Conservation (phyloP, 1,284 basidiomycete species). For the Fomitiporia mediterranea region DNA sequence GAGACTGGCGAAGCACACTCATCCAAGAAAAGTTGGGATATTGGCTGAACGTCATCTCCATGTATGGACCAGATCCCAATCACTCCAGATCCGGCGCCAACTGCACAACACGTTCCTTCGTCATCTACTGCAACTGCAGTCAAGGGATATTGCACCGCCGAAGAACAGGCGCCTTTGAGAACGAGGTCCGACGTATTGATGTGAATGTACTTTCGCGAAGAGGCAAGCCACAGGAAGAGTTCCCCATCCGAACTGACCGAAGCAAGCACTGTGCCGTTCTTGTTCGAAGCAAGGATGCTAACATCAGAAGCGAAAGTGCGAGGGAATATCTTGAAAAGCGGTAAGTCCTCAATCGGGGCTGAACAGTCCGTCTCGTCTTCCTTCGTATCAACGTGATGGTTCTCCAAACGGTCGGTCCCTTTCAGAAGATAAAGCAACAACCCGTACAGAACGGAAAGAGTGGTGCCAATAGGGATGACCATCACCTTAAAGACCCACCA, state of each 20-base stretch:
- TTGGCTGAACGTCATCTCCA: constrained; percentile 34
- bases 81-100: constrained; percentile 58
- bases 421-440: constrained; percentile 88
- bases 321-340: constrained; percentile 68
- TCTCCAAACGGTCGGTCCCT: constrained; percentile 86
- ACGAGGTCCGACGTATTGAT: constrained; percentile 51
- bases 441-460: constrained; percentile 70
- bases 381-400: constrained; percentile 63
- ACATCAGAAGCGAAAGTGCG: constrained; percentile 78
- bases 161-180: constrained; percentile 43
- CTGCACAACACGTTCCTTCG: constrained; percentile 52
- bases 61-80: constrained; percentile 54
- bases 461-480: constrained; percentile 78
- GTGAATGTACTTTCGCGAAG: constrained; percentile 38
- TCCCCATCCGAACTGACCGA: constrained; percentile 79
- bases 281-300: constrained; percentile 70
- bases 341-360: constrained; percentile 38
- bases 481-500: constrained; percentile 80
- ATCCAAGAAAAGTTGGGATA: constrained; percentile 44
- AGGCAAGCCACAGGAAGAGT: constrained; percentile 59
- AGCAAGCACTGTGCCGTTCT: constrained; percentile 57
- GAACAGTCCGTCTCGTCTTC: constrained; percentile 31
- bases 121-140: constrained; percentile 58
- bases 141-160: constrained; percentile 42
- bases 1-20: constrained; percentile 41